These are phyloP conservation scores for Tolypocladium ophioglossoides DNA, from an alignment of 2,329 filamentous ascomycete genomes.

Conservation along the genomic window DNA sequence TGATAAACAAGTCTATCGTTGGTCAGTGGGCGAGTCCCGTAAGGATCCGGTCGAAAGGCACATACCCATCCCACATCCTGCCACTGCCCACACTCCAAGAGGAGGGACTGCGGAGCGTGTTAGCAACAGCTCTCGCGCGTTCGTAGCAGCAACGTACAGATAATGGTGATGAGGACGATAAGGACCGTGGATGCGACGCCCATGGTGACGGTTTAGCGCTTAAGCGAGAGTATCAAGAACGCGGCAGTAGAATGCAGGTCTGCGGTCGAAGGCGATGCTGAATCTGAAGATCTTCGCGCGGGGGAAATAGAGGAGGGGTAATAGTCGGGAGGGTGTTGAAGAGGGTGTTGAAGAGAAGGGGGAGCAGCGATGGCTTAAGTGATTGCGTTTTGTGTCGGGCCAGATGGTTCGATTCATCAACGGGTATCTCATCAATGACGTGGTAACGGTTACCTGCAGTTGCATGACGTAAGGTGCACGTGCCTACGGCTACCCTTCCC, in stretches of 20 bases:
- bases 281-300: background rate
- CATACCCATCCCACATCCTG: constrained; percentile 50
- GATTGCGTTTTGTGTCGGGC: constrained; percentile 4
- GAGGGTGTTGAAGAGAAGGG: background rate
- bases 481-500: background rate
- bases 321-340: background rate
- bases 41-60: constrained; percentile 1
- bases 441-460: background rate
- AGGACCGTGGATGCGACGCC: constrained; percentile 36
- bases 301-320: background rate
- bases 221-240: background rate
- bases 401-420: background rate
- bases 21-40: constrained; percentile 5
- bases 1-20: constrained; percentile 49
- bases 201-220: constrained; percentile 26
- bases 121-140: constrained; percentile 6
- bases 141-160: constrained; percentile 29
- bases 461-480: background rate
- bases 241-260: background rate
- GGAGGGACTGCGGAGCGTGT: constrained; percentile 46
- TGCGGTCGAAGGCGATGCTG: background rate
- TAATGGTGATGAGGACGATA: constrained; percentile 39
- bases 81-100: constrained; percentile 50
- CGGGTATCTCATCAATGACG: background rate
- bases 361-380: constrained; percentile 4